Percentiles rank a stretch among this genome's conserved stretches.
These are phyloP conservation scores for Wickerhamiella domercqiae DNA, from an alignment of 805 yeast species.

Conservation along the genomic window DNA sequence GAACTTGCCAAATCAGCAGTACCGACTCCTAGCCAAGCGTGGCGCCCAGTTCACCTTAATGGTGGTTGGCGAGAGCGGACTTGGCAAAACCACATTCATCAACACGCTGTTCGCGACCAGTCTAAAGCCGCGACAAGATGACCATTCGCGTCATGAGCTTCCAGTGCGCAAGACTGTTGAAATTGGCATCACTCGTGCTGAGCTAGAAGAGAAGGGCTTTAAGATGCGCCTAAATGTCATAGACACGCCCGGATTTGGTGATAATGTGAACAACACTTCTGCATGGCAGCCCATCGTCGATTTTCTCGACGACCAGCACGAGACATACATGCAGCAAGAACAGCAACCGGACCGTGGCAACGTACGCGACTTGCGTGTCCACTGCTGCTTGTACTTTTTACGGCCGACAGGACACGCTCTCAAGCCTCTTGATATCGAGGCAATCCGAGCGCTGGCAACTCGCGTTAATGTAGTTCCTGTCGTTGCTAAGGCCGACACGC, in stretches of 20 bases:
- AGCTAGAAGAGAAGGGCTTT: conserved; percentile 45
- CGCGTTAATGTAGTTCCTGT: conserved; percentile 75
- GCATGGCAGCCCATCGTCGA: conserved; percentile 56
- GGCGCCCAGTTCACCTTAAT: conserved; percentile 69
- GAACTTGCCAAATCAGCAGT: conserved; percentile 24
- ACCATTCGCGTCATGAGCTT: conserved; percentile 25
- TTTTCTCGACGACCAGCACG: conserved; percentile 69
- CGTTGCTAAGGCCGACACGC: conserved; percentile 64
- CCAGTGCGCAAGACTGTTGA: conserved; percentile 28
- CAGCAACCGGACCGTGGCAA: conserved; percentile 50
- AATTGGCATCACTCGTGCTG: conserved; percentile 29
- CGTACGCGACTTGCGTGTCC: conserved; percentile 53
- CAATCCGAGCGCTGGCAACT: conserved; percentile 53
- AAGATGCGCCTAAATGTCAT: conserved; percentile 44
- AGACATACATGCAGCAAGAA: conserved; percentile 53
- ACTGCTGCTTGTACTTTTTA: conserved; percentile 73
- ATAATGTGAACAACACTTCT: conserved; percentile 44
- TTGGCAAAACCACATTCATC: conserved; percentile 50
- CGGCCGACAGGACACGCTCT: conserved; percentile 51
- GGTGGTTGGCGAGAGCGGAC: conserved; percentile 77
- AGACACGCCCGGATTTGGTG: conserved; percentile 72
- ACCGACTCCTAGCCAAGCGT: conserved; percentile 23
- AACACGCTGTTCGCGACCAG: conserved; percentile 59
- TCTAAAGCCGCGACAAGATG: conserved; percentile 29
- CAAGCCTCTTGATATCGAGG: conserved; percentile 51